phyloP scores from a whole-genome alignment of 805 yeast genomes.

The Nakazawaea siamensis region DNA sequence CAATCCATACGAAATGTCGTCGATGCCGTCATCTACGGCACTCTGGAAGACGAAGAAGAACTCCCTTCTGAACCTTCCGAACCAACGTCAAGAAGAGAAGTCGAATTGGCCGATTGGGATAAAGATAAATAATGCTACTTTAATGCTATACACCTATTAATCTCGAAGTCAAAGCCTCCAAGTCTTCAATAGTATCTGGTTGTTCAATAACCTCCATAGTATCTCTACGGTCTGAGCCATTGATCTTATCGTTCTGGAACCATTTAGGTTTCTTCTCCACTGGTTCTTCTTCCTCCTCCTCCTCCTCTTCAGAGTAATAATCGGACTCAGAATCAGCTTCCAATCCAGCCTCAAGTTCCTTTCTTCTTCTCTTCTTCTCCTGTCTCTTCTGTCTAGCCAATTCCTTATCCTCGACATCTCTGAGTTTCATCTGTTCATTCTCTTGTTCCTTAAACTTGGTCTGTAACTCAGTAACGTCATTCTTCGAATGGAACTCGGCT shows the following conservation, averaged over 20 bases:
- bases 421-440: slow-evolving; percentile 54
- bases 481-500: slow-evolving; percentile 63
- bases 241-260: slow-evolving; percentile 31
- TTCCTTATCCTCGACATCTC: slow-evolving; percentile 72
- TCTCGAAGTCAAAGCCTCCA: slow-evolving; percentile 75
- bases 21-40: slow-evolving; percentile 10
- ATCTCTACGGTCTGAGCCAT: slow-evolving; percentile 19
- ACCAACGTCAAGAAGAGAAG: too few relatives aligned
- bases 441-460: slow-evolving; percentile 60
- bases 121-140: not conserved
- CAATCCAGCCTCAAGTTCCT: slow-evolving; percentile 61
- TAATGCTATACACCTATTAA: slow-evolving; percentile 21
- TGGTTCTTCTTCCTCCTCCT: slow-evolving; percentile 24
- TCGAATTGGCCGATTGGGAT: too few relatives aligned
- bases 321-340: slow-evolving; percentile 19
- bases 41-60: slow-evolving; percentile 2
- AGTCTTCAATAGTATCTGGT: slow-evolving; percentile 87
- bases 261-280: slow-evolving; percentile 33
- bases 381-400: slow-evolving; percentile 68
- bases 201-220: slow-evolving; percentile 67
- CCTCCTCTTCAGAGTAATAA: not conserved
- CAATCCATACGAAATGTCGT: slow-evolving; percentile 7
- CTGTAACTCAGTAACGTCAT: slow-evolving; percentile 63
- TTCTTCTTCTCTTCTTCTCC: slow-evolving; percentile 84
- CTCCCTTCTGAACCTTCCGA: too few relatives aligned